Evolutionary conservation across 768 basidiomycete species (phyloP), one percentile per base, ranked within the genome.

Genomic region (Rhodotorula kratochvilovae): DNA sequence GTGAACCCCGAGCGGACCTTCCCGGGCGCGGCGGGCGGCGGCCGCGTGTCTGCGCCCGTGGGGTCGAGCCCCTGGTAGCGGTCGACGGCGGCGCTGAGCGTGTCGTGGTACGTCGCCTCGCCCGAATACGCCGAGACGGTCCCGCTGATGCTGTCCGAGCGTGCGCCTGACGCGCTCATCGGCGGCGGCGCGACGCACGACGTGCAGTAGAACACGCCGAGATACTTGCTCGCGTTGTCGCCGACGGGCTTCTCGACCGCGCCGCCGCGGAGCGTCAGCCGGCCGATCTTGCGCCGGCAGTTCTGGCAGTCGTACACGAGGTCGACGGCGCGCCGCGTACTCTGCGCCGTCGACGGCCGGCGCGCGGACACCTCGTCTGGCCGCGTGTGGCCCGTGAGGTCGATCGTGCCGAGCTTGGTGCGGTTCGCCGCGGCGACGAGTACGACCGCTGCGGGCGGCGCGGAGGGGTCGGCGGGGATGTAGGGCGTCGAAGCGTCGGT

Each of bases 31-130:
- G 62, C 70, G 0, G 70, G 70, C 8, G 66, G 25, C 16, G 70
- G 70, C 1, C 70, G 35, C 11, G 53, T n/a, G 48, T 71, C 70
- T 25, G 5, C n/a, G 12, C 3, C 2, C 11, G 33, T 39, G 1
- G 58, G 39, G 51, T 71, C 70, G 16, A 54, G 2, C 5, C 70
- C 70, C 43, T 54, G 55, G 48, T 63, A 61, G 4, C 39, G 66
- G 39, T 71, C 70, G 31, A 67, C 66, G 3, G 70, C 70, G 21
- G 50, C 61, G 13, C 56, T 54, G 5, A 71, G 51, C 15, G 57
- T 63, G 62, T 71, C 70, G 29, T 67, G 51, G 62, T 71, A 71
- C 17, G 62, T 45, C 19, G 65, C 65, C 45, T 71, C 70, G 50
- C 58, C 61, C 25, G 57, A 51, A 53, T 71, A 71, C 16, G 39